A percentile compares a stretch with the other conserved stretches of the same genome.
Evolutionary conservation across 768 basidiomycete genomes (phyloP).

Genomic region (Russula griseocarnosa): DNA sequence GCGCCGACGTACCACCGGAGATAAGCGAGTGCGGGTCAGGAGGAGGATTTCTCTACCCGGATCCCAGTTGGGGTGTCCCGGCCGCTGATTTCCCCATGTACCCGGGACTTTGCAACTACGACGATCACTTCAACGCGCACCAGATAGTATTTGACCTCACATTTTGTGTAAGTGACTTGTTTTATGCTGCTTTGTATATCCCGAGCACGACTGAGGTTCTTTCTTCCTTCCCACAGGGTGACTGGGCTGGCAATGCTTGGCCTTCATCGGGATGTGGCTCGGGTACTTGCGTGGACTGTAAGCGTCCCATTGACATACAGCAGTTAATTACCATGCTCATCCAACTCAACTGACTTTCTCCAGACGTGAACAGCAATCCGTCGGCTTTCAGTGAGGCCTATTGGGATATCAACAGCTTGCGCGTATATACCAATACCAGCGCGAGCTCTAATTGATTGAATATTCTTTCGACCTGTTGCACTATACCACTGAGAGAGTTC

Average conservation of each 20-base stretch:
- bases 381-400: constrained; percentile 56
- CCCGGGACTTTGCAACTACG: constrained; percentile 46
- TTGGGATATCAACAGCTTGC: constrained; percentile 63
- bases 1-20: constrained; percentile 41
- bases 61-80: constrained; percentile 43
- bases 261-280: constrained; percentile 37
- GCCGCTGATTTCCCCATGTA: constrained; percentile 47
- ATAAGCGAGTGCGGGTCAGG: constrained; percentile 31
- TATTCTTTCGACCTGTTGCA: constrained; percentile 27
- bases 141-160: constrained; percentile 56
- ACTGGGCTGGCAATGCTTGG: constrained; percentile 23
- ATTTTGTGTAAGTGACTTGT: constrained; percentile 47
- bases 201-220: not conserved
- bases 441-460: not conserved
- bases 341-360: not conserved
- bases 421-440: constrained; percentile 49
- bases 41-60: constrained; percentile 13
- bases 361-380: constrained; percentile 60
- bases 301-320: constrained; percentile 30
- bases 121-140: constrained; percentile 50
- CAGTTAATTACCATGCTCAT: not conserved
- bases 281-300: constrained; percentile 45
- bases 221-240: constrained; percentile 15
- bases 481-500: not conserved
- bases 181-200: constrained; percentile 4